phyloP scores from a whole-genome alignment of 2,329 filamentous ascomycete species.

The Stagonosporopsis vannaccii region DNA sequence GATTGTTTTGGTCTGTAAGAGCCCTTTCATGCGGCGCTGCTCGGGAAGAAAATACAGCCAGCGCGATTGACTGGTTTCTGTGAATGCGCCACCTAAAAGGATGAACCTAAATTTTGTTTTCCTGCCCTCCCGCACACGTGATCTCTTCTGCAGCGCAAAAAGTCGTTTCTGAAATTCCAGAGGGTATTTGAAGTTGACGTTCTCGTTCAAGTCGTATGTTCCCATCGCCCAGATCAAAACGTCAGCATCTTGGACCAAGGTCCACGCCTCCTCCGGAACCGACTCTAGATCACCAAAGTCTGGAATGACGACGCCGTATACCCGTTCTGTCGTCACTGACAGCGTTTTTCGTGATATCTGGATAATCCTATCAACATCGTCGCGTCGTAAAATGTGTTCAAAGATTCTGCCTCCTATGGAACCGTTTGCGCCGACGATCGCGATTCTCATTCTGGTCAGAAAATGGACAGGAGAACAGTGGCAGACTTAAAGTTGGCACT shows the following conservation, averaged over 20 bases:
- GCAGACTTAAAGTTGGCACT: no score
- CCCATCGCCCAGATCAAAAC: slow-evolving; percentile 33
- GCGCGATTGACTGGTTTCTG: slow-evolving; percentile 21
- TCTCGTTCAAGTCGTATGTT: slow-evolving; percentile 23
- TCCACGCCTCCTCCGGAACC: slow-evolving; percentile 5
- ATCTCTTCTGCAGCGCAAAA: not conserved
- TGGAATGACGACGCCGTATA: not conserved
- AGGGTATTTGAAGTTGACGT: slow-evolving; percentile 26
- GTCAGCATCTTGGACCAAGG: slow-evolving; percentile 22
- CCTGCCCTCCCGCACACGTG: not conserved
- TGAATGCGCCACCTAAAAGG: slow-evolving; percentile 24
- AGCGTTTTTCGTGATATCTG: slow-evolving; percentile 9
- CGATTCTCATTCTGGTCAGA: slow-evolving; percentile 24
- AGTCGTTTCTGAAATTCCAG: slow-evolving; percentile 19
- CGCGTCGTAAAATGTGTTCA: slow-evolving; percentile 16
- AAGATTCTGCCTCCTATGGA: slow-evolving; percentile 27
- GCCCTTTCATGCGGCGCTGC: slow-evolving; percentile 25
- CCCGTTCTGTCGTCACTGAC: not conserved
- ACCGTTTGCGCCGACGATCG: slow-evolving; percentile 30
- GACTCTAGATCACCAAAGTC: not conserved
- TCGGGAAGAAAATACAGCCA: slow-evolving; percentile 19
- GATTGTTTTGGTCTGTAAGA: slow-evolving; percentile 18
- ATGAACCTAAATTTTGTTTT: slow-evolving; percentile 14
- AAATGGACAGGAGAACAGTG: no score
- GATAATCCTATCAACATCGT: slow-evolving; percentile 23